Evolutionary conservation across 306 rosid species (phyloP), one percentile per base, ranked within the genome.

Genomic region (Styphnolobium japonicum): DNA sequence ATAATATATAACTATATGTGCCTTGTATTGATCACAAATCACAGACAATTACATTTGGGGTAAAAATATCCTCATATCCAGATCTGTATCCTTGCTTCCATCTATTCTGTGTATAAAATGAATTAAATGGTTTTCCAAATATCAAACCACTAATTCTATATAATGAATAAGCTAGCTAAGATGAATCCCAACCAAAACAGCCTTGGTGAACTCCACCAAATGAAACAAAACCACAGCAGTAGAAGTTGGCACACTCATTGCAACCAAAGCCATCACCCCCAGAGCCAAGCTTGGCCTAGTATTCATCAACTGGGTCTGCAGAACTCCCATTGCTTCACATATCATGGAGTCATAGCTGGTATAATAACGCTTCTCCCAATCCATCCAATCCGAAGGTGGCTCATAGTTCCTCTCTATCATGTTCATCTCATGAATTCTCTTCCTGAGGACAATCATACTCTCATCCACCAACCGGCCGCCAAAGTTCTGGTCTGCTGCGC

Each of bases 371-470:
- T 91, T 91, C 87, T 91, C 96, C 96, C 96, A 91, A 0, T 82
- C 90, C 89, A 84, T 82, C 96, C 93, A 91, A 61, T 91, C 77
- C 0, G 86, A 77, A 18, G 96, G 96, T 40, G 93, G 76, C 75
- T 89, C 96, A 14, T 91, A 89, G 61, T 89, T 91, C 76, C 75
- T 91, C 91, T 91, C 93, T 0, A 89, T 77, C 93, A 89, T 88
- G 77, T 85, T 91, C 90, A 89, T 89, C 87, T 91, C 96, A 10
- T 89, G 93, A 6, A 89, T 82, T 53, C 89, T 85, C 79, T 87
- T 85, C 84, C 96, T 80, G 9, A 91, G 78, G 37, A 86, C 71
- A 6, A 91, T 91, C 93, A 91, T 91, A 73, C 71, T 84, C 87
- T 89, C 93, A 48, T 91, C 96, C 66, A 89, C 96, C 15, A 84